Percentiles rank a stretch among this genome's conserved stretches.
Conservation (phyloP, 2,329 filamentous ascomycete genomes). For the Hypomyces rosellus region DNA sequence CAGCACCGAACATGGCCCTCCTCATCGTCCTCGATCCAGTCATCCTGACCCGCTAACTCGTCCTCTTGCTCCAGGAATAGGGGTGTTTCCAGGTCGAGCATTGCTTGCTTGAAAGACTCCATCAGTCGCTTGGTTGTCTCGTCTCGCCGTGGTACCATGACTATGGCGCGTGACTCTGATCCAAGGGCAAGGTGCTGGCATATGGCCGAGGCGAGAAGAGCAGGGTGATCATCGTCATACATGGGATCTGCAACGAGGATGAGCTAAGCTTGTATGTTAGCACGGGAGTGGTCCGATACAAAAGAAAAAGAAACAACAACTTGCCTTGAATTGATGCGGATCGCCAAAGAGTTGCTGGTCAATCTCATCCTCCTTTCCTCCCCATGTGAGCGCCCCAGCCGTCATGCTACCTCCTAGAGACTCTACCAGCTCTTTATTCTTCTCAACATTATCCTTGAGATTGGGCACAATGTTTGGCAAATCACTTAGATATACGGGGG, state of each 20-base stretch:
- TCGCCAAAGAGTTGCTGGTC: constrained; percentile 39
- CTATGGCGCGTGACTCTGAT: constrained; percentile 56
- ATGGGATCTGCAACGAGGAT: constrained; percentile 79
- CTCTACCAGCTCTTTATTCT: constrained; percentile 54
- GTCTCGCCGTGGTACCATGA: constrained; percentile 77
- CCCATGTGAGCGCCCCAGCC: constrained; percentile 71
- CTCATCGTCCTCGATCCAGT: constrained; percentile 58
- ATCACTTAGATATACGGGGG: constrained; percentile 70
- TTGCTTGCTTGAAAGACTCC: constrained; percentile 52
- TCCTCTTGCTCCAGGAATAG: constrained; percentile 53
- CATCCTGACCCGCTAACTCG: constrained; percentile 61
- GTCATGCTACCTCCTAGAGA: constrained; percentile 50
- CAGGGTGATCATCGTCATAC: constrained; percentile 79
- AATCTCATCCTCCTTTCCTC: constrained; percentile 39
- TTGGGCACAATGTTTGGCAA: constrained; percentile 79
- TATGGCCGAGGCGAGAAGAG: constrained; percentile 65
- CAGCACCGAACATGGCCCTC: constrained; percentile 54
- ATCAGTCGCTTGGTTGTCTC: constrained; percentile 58
- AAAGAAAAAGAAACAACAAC: background rate
- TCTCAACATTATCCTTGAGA: constrained; percentile 62
- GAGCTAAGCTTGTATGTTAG: background rate
- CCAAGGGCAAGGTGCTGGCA: constrained; percentile 56
- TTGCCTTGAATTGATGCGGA: constrained; percentile 47
- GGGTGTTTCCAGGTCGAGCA: constrained; percentile 45
- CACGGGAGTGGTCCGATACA: no score